These are phyloP conservation scores for Epichloe scottii DNA, from an alignment of 2,329 filamentous ascomycete species.

Conservation along the genomic window DNA sequence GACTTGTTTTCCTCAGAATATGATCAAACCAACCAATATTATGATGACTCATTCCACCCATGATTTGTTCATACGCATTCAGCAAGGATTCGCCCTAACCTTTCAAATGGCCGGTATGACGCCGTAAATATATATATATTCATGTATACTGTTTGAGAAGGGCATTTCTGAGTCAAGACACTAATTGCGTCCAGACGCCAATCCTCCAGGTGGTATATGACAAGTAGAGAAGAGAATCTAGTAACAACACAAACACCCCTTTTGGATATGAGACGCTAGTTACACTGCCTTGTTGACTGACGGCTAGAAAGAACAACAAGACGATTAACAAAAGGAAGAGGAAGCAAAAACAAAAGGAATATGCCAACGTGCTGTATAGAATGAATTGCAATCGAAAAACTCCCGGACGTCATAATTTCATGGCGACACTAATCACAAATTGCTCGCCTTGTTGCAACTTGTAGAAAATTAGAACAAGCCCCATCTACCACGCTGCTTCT, in stretches of 20 bases:
- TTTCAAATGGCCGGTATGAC: too few species aligned
- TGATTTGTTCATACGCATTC: too few species aligned
- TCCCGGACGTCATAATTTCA: not conserved
- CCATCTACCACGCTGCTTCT: conserved; percentile 35
- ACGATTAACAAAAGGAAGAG: not conserved
- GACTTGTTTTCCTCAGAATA: not conserved
- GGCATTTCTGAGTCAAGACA: not conserved
- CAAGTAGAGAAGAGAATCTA: not conserved
- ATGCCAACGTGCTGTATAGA: not conserved
- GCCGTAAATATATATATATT: not conserved
- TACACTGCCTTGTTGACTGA: too few species aligned
- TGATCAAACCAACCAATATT: not conserved
- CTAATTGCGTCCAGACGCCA: not conserved
- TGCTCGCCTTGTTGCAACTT: not conserved
- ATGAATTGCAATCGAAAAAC: not conserved
- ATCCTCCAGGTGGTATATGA: not conserved
- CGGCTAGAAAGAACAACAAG: not conserved
- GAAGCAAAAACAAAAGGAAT: not conserved
- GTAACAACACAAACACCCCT: not conserved
- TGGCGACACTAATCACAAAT: not conserved
- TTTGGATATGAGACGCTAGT: too few species aligned
- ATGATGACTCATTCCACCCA: too few species aligned
- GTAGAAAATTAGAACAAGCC: conserved; percentile 30
- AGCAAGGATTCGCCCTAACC: too few species aligned
- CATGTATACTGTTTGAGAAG: not conserved